Conservation (phyloP, 2,329 filamentous ascomycete genomes). For the Lomentospora prolificans region DNA sequence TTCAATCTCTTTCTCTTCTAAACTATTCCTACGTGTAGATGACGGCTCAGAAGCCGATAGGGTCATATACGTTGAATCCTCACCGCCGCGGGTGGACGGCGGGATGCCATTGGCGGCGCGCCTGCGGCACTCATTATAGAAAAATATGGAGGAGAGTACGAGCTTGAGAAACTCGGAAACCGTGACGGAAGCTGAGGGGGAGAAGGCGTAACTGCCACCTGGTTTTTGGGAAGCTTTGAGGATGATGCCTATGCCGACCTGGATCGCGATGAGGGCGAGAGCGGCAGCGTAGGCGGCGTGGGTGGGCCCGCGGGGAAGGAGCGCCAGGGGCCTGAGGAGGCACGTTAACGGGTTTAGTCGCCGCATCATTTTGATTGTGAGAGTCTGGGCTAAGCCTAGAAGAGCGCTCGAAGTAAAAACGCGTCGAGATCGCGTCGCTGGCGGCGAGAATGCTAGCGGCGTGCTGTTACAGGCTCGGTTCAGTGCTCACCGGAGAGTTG, state of each 20-base stretch:
- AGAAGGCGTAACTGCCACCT: conserved; percentile 18
- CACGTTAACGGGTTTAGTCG: neutral
- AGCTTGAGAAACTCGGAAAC: conserved; percentile 24
- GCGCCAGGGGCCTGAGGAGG: neutral
- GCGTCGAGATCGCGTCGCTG: too few species aligned
- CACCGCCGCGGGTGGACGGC: conserved; percentile 12
- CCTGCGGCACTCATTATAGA: conserved; percentile 17
- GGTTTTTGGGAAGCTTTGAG: conserved; percentile 21
- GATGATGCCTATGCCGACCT: conserved; percentile 24
- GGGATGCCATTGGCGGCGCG: conserved; percentile 12
- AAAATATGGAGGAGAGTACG: conserved; percentile 20
- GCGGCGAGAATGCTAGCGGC: too few species aligned
- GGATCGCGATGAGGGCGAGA: conserved; percentile 22
- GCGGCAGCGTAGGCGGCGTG: conserved; percentile 18
- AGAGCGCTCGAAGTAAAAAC: too few species aligned
- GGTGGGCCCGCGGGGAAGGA: conserved; percentile 11
- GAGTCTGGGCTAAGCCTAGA: too few species aligned
- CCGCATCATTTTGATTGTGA: neutral
- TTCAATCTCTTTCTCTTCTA: neutral
- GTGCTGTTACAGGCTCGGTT: too few species aligned
- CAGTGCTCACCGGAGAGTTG: too few species aligned
- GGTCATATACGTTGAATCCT: neutral
- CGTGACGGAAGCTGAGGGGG: conserved; percentile 21
- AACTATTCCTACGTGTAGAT: neutral
- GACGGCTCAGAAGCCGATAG: neutral